Evolutionary conservation across 2,329 filamentous ascomycete genomes (phyloP).

Genomic region (Waltergamsia citrina): DNA sequence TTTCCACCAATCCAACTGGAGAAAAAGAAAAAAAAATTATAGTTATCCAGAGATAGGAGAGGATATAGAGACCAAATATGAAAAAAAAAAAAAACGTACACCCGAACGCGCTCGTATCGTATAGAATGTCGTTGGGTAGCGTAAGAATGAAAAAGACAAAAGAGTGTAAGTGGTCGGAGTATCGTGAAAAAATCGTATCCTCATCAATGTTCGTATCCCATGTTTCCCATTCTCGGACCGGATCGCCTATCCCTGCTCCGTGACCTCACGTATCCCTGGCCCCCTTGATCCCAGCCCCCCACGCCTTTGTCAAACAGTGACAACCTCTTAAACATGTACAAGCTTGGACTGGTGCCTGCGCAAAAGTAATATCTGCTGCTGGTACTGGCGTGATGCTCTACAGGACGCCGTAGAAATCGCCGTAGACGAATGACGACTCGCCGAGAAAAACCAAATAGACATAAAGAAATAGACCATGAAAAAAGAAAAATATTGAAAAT

Average conservation of each 20-base stretch:
- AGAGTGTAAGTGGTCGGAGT: background rate
- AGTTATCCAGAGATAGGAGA: background rate
- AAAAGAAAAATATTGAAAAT: slow-evolving; percentile 19
- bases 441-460: background rate
- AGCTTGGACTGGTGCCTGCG: slow-evolving; percentile 5
- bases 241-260: background rate
- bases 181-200: slow-evolving; percentile 1
- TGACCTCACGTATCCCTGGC: too few relatives aligned
- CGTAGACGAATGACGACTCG: background rate
- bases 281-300: background rate
- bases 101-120: too few relatives aligned
- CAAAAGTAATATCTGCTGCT: background rate
- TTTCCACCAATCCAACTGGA: background rate
- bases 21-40: slow-evolving; percentile 1
- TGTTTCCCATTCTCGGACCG: background rate
- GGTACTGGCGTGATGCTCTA: background rate
- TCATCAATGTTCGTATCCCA: slow-evolving; percentile 1
- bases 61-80: background rate
- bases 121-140: too few relatives aligned
- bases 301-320: background rate
- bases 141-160: background rate
- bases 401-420: too few relatives aligned
- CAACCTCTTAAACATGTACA: slow-evolving; percentile 1
- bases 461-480: slow-evolving; percentile 12
- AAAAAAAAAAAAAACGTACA: slow-evolving; percentile 5